Evolutionary conservation across 2,329 filamentous ascomycete genomes (phyloP).

Genomic region (Venturia oleaginea): DNA sequence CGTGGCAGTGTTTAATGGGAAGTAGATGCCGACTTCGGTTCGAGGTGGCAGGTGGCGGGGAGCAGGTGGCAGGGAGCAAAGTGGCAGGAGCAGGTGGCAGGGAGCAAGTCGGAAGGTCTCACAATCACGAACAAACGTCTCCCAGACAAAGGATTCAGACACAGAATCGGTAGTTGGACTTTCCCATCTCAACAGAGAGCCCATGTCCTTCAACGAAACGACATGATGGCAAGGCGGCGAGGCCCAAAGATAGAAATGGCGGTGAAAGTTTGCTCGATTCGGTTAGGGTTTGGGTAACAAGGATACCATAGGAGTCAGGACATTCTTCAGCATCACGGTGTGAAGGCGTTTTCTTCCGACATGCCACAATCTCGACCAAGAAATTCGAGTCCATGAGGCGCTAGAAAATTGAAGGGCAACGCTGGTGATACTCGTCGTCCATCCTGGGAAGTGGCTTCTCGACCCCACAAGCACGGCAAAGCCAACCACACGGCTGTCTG

Average conservation of each 20-base stretch:
- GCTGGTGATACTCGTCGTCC: slow-evolving; percentile 3
- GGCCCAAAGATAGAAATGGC: slow-evolving; percentile 2
- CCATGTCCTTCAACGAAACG: not conserved
- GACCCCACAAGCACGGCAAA: slow-evolving; percentile 5
- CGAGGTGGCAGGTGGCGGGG: not conserved
- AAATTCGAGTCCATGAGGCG: not conserved
- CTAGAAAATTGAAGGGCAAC: not conserved
- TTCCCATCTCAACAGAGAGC: not conserved
- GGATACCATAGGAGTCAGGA: too few relatives aligned
- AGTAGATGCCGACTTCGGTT: not conserved
- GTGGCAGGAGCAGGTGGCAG: not conserved
- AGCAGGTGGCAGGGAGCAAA: not conserved
- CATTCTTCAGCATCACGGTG: not conserved
- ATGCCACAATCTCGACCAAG: not conserved
- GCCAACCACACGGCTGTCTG: slow-evolving; percentile 1
- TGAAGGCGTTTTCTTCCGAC: not conserved
- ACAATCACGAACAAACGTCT: not conserved
- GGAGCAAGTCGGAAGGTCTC: not conserved
- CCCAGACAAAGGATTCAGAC: not conserved
- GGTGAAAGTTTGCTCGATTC: slow-evolving; percentile 1
- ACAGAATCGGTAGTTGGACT: not conserved
- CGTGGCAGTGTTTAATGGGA: not conserved
- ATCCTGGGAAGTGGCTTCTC: not conserved
- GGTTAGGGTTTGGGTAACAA: not conserved
- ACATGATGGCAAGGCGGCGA: not conserved